Conservation (phyloP, 192 early-diverging fungal genomes). For the Haplosporangium gracile region DNA sequence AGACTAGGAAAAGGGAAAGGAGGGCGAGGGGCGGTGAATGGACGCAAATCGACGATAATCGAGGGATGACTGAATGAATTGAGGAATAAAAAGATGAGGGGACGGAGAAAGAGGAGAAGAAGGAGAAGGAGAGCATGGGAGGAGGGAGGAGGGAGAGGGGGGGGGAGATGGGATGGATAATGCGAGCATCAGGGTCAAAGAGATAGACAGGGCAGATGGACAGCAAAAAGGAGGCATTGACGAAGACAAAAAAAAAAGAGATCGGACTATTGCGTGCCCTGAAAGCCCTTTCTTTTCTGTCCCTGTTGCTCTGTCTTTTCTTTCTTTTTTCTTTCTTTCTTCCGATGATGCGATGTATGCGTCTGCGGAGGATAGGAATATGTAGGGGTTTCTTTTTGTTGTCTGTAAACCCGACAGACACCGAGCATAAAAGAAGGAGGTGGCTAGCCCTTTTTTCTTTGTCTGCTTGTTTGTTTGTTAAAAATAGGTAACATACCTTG, state of each 20-base stretch:
- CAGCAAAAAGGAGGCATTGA: not conserved
- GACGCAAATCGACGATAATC: not conserved
- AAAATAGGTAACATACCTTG: not conserved
- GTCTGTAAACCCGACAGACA: not conserved
- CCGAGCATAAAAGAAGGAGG: not conserved
- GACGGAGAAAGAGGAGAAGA: not conserved
- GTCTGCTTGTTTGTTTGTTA: not conserved
- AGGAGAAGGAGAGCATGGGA: not conserved
- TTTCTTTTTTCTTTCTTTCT: not conserved
- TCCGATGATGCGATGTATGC: not conserved
- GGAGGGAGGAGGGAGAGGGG: not conserved
- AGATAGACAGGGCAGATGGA: not conserved
- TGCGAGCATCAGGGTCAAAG: not conserved
- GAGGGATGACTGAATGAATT: not conserved
- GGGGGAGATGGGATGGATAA: not conserved
- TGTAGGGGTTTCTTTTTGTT: not conserved
- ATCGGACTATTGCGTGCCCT: not conserved
- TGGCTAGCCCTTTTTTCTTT: not conserved
- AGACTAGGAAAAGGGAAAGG: not conserved
- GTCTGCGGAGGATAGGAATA: not conserved
- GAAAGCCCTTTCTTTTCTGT: not conserved
- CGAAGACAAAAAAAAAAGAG: not conserved
- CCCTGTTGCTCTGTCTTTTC: not conserved
- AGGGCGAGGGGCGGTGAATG: not conserved
- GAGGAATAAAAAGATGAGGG: not conserved